Percentiles rank a stretch among this genome's conserved stretches.
phyloP scores from a whole-genome alignment of 73 alveolate genomes.

The Paramecium biaurelia region DNA sequence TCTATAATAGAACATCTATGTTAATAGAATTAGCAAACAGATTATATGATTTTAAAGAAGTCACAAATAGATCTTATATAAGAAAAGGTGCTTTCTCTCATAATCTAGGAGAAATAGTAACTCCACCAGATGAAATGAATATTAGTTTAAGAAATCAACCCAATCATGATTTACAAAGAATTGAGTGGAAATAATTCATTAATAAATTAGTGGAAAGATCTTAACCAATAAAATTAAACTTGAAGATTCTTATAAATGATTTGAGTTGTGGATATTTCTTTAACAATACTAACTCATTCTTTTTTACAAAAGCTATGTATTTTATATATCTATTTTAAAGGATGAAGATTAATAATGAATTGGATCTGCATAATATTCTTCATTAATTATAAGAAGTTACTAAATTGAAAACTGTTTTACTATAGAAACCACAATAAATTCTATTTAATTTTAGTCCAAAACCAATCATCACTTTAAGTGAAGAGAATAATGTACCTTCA shows the following conservation, averaged over 20 bases:
- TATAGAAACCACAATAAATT: neutral
- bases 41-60: neutral
- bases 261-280: conserved; percentile 8
- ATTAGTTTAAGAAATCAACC: neutral
- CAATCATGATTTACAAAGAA: neutral
- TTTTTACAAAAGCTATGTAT: neutral
- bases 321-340: neutral
- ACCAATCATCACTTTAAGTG: neutral
- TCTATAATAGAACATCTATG: neutral
- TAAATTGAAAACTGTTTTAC: neutral
- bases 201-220: neutral
- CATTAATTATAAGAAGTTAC: neutral
- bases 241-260: neutral
- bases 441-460: neutral
- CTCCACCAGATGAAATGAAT: neutral
- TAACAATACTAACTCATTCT: neutral
- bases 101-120: neutral
- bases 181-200: neutral
- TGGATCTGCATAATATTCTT: neutral
- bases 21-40: neutral
- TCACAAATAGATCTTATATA: neutral
- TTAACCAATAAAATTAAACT: neutral
- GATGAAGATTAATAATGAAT: neutral
- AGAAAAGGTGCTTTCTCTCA: neutral
- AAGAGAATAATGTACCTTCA: neutral